Conservation (phyloP, 768 basidiomycete species). For the Clitopilus hobsonii region DNA sequence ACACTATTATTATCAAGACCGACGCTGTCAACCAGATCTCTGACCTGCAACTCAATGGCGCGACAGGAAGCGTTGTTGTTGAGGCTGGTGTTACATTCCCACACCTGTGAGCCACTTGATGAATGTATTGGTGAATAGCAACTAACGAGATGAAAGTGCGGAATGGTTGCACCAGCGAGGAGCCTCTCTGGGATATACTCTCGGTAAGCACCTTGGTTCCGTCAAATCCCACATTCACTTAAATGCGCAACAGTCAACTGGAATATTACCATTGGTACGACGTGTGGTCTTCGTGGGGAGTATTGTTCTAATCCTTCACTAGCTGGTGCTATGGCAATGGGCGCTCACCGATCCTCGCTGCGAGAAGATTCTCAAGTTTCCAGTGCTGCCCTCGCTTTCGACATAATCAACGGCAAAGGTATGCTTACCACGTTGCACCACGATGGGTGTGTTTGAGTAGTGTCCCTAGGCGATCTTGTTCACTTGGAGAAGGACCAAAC, state of each 20-base stretch:
- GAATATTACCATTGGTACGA: constrained; percentile 32
- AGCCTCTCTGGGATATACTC: constrained; percentile 27
- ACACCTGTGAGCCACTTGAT: constrained; percentile 20
- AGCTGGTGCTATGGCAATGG: constrained; percentile 35
- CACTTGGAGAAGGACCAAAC: constrained; percentile 25
- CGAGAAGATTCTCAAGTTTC: constrained; percentile 33
- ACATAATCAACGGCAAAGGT: constrained; percentile 33
- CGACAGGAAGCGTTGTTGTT: constrained; percentile 25
- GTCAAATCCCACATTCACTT: background rate
- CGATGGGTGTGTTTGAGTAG: too few species aligned
- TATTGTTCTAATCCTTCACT: background rate
- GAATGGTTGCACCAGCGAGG: constrained; percentile 30
- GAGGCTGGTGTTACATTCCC: constrained; percentile 32
- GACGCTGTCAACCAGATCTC: constrained; percentile 27
- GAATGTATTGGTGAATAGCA: too few species aligned
- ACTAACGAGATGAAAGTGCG: constrained; percentile 14
- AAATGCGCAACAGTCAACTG: constrained; percentile 24
- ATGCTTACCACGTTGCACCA: too few species aligned
- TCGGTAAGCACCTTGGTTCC: constrained; percentile 15
- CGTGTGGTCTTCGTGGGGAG: background rate
- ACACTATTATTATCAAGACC: constrained; percentile 29
- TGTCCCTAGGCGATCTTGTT: constrained; percentile 24
- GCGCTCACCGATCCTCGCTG: constrained; percentile 34
- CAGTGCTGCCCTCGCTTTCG: constrained; percentile 26
- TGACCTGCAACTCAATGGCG: constrained; percentile 22